Conservation (phyloP, 441 rosid genomes). For the Jatropha multifida region DNA sequence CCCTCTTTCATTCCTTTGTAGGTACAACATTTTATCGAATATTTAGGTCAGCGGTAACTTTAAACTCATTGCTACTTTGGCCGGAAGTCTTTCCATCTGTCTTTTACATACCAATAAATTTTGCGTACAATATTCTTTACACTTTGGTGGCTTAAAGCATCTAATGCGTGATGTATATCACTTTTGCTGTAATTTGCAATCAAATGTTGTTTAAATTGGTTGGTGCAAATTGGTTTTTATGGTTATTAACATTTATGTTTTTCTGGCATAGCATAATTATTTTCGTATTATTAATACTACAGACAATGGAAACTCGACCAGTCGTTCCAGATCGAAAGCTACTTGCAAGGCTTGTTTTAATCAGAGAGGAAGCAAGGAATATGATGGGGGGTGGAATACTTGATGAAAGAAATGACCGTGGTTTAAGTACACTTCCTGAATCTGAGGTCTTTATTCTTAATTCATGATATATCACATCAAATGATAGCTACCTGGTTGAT, state of each 20-base stretch:
- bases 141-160: neutral
- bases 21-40: neutral
- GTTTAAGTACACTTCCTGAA: slow-evolving; percentile 84
- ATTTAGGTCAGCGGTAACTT: neutral
- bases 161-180: neutral
- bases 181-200: slow-evolving; percentile 4
- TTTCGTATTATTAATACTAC: slow-evolving; percentile 8
- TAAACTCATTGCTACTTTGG: slow-evolving; percentile 2
- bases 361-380: slow-evolving; percentile 93
- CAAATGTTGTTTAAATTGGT: neutral
- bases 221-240: neutral
- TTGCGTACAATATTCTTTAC: neutral
- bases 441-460: slow-evolving; percentile 62
- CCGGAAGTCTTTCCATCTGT: neutral
- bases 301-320: slow-evolving; percentile 93
- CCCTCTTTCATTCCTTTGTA: no score
- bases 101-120: neutral
- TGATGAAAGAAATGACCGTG: slow-evolving; percentile 97
- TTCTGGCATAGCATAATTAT: slow-evolving; percentile 7
- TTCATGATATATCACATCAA: slow-evolving; percentile 7
- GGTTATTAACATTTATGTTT: neutral
- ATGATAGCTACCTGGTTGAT: slow-evolving; percentile 13
- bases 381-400: slow-evolving; percentile 99
- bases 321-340: slow-evolving; percentile 83
- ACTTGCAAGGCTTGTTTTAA: slow-evolving; percentile 88